Evolutionary conservation across 441 rosid genomes (phyloP).

Genomic region (Brassica hybrid): DNA sequence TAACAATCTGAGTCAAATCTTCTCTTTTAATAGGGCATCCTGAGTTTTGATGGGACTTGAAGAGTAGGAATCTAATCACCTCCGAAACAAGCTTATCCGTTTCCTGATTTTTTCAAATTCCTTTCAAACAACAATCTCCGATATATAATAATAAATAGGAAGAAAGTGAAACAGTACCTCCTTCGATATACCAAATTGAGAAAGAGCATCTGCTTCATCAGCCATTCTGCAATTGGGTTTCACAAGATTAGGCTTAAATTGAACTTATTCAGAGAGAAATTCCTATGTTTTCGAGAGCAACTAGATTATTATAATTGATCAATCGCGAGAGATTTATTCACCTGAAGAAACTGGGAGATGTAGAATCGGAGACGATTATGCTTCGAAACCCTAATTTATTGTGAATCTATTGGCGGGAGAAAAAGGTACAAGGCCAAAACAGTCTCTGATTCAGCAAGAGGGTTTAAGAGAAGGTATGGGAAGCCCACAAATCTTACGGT

Average conservation of each 20-base stretch:
- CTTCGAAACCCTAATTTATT: constrained; percentile 26
- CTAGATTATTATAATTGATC: neutral
- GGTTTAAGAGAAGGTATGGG: neutral
- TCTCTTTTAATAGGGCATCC: constrained; percentile 89
- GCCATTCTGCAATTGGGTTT: constrained; percentile 51
- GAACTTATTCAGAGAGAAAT: neutral
- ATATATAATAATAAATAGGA: neutral
- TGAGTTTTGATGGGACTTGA: constrained; percentile 74
- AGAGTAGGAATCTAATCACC: constrained; percentile 79
- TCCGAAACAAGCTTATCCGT: constrained; percentile 90
- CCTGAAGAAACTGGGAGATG: constrained; percentile 4
- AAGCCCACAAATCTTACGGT: no score
- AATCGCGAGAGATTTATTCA: constrained; percentile 7
- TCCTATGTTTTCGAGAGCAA: neutral
- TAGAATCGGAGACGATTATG: neutral
- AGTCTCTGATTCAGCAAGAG: neutral
- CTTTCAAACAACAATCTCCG: neutral
- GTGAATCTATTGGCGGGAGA: constrained; percentile 31
- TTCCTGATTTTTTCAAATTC: constrained; percentile 51
- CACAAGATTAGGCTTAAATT: neutral
- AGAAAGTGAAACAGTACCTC: constrained; percentile 48
- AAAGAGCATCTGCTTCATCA: constrained; percentile 48
- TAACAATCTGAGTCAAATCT: constrained; percentile 83
- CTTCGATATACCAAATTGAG: constrained; percentile 71
- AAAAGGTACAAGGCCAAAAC: neutral